Evolutionary conservation across 1,284 basidiomycete genomes (phyloP).

Genomic region (Apiotrichum domesticum): DNA sequence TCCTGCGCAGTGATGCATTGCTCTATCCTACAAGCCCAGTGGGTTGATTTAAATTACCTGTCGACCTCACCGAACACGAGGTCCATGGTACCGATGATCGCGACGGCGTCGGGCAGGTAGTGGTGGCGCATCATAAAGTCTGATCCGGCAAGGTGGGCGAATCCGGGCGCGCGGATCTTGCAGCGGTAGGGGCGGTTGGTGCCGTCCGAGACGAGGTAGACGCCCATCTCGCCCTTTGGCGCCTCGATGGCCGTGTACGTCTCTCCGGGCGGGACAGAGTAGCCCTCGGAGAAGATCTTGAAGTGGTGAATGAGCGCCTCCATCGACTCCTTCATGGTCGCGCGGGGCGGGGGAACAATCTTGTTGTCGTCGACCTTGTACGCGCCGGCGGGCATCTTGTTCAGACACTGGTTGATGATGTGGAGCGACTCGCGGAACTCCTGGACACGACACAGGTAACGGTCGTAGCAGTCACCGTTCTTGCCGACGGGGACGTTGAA

Average conservation of each 20-base stretch:
- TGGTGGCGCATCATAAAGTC: slow-evolving; percentile 85
- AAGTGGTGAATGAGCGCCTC: slow-evolving; percentile 97
- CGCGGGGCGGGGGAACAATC: slow-evolving; percentile 91
- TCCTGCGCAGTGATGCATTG: slow-evolving; percentile 14
- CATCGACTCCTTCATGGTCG: slow-evolving; percentile 99
- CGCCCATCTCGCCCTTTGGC: slow-evolving; percentile 97
- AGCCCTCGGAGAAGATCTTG: slow-evolving; percentile 97
- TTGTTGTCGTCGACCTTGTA: slow-evolving; percentile 98
- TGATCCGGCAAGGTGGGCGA: slow-evolving; percentile 82
- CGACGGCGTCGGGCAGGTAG: slow-evolving; percentile 84
- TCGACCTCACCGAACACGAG: slow-evolving; percentile 67
- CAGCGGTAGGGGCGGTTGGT: slow-evolving; percentile 88
- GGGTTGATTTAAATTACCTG: slow-evolving; percentile 26
- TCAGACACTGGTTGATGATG: slow-evolving; percentile 86
- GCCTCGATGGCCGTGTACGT: slow-evolving; percentile 98
- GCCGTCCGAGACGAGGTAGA: slow-evolving; percentile 90
- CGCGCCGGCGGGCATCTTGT: slow-evolving; percentile 93
- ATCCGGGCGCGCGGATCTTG: slow-evolving; percentile 89
- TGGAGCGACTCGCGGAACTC: slow-evolving; percentile 92
- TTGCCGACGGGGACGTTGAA: slow-evolving; percentile 94
- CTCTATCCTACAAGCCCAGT: slow-evolving; percentile 11
- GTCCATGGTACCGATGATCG: slow-evolving; percentile 90
- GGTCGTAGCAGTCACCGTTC: slow-evolving; percentile 84
- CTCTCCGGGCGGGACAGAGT: slow-evolving; percentile 93
- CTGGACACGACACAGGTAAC: slow-evolving; percentile 92